Evolutionary conservation across 164 flowering plant genomes (phyloP).

Genomic region (Platanus orientalis): DNA sequence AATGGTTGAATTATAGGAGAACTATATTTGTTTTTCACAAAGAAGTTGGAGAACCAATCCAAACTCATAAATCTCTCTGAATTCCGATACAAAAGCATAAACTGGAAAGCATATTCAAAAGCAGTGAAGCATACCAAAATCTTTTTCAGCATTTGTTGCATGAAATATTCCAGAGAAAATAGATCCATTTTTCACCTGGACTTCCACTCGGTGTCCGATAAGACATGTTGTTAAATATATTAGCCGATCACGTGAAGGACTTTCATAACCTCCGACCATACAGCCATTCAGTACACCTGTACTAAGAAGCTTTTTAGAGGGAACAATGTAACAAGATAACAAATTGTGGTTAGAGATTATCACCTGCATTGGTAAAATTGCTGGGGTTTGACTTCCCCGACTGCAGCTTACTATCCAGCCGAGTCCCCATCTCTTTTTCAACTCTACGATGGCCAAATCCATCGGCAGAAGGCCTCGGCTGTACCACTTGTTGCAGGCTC

Average conservation of each 20-base stretch:
- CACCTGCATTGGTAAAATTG: slow-evolving; percentile 47
- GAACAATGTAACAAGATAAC: background rate
- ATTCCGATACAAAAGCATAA: background rate
- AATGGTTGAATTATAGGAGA: background rate
- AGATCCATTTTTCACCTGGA: slow-evolving; percentile 89
- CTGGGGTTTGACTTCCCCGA: slow-evolving; percentile 45
- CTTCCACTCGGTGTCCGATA: slow-evolving; percentile 88
- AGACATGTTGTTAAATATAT: slow-evolving; percentile 69
- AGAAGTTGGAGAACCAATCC: background rate
- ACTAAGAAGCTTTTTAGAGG: slow-evolving; percentile 12
- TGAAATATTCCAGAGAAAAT: slow-evolving; percentile 80
- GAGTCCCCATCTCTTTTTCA: slow-evolving; percentile 59
- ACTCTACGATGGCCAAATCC: slow-evolving; percentile 63
- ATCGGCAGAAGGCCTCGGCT: slow-evolving; percentile 59
- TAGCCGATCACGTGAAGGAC: slow-evolving; percentile 66
- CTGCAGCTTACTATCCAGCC: slow-evolving; percentile 50
- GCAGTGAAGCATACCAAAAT: slow-evolving; percentile 64
- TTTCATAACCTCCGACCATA: slow-evolving; percentile 42
- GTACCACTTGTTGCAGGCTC: slow-evolving; percentile 63
- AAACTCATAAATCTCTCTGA: background rate
- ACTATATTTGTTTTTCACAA: background rate
- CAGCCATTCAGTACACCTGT: slow-evolving; percentile 36
- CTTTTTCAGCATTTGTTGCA: slow-evolving; percentile 64
- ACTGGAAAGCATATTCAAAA: background rate
- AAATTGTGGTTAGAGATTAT: slow-evolving; percentile 3